Percentiles rank a stretch among this genome's conserved stretches.
These are phyloP conservation scores for Fusarium kyushuense DNA, from an alignment of 2,329 filamentous ascomycete genomes.

Conservation along the genomic window DNA sequence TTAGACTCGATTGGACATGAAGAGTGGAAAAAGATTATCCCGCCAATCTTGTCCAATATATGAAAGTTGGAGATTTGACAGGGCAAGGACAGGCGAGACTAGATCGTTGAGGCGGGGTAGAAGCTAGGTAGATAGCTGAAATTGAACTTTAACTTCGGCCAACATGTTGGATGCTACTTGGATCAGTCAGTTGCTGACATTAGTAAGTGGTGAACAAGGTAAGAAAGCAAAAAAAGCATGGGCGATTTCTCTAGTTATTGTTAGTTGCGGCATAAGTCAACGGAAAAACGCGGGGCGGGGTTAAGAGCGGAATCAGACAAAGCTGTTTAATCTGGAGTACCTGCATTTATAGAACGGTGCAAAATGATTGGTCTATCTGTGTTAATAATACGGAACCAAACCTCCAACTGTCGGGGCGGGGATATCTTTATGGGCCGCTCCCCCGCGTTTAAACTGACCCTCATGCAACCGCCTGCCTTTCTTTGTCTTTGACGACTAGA, in stretches of 20 bases:
- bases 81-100: no score
- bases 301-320: constrained; percentile 18
- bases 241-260: not conserved
- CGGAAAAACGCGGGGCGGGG: constrained; percentile 16
- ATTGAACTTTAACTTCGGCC: not conserved
- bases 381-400: constrained; percentile 3
- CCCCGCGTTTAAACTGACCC: constrained; percentile 28
- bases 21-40: constrained; percentile 14
- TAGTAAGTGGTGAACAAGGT: not conserved
- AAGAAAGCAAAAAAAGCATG: not conserved
- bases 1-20: constrained; percentile 13
- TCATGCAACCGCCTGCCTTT: constrained; percentile 30
- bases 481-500: constrained; percentile 16
- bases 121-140: not conserved
- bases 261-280: constrained; percentile 7
- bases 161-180: not conserved
- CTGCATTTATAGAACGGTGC: constrained; percentile 3
- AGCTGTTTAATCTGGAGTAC: constrained; percentile 1
- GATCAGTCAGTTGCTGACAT: not conserved
- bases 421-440: constrained; percentile 11
- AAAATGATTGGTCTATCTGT: constrained; percentile 16
- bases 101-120: constrained; percentile 20
- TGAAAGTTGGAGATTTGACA: constrained; percentile 28
- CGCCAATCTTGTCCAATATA: not conserved
- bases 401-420: constrained; percentile 12